Percentiles rank a stretch among this genome's conserved stretches.
Conservation (phyloP, 805 yeast species). For the Yarrowia deformans region DNA sequence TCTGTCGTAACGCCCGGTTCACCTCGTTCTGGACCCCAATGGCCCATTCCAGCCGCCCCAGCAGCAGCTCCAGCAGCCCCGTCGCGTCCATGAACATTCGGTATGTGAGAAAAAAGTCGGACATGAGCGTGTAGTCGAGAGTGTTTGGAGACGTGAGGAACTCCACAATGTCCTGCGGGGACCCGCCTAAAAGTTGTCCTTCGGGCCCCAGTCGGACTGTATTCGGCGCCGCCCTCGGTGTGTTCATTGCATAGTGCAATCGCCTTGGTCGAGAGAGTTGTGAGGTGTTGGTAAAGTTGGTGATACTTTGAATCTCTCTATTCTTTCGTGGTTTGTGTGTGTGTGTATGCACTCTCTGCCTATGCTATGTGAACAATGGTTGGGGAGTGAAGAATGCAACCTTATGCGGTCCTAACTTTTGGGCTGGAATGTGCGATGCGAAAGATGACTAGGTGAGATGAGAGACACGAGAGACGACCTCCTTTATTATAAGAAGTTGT, state of each 20-base stretch:
- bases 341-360: no score
- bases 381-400: slow-evolving; percentile 31
- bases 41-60: slow-evolving; percentile 78
- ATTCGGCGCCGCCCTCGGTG: slow-evolving; percentile 28
- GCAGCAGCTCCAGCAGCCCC: slow-evolving; percentile 65
- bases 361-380: not conserved
- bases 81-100: slow-evolving; percentile 70
- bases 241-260: slow-evolving; percentile 38
- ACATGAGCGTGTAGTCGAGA: slow-evolving; percentile 76
- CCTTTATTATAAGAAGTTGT: no score
- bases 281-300: not conserved
- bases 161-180: slow-evolving; percentile 49
- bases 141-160: slow-evolving; percentile 69
- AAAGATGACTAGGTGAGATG: no score
- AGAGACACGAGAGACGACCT: no score
- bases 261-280: not conserved
- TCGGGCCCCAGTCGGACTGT: slow-evolving; percentile 38
- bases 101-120: slow-evolving; percentile 87
- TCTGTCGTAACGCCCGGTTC: slow-evolving; percentile 26
- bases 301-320: not conserved
- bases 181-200: slow-evolving; percentile 43
- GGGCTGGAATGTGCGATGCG: slow-evolving; percentile 16
- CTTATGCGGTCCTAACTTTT: slow-evolving; percentile 17
- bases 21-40: slow-evolving; percentile 47
- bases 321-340: no score